Evolutionary conservation across 1,284 basidiomycete species (phyloP).

Genomic region (Paramarasmius palmivorus): DNA sequence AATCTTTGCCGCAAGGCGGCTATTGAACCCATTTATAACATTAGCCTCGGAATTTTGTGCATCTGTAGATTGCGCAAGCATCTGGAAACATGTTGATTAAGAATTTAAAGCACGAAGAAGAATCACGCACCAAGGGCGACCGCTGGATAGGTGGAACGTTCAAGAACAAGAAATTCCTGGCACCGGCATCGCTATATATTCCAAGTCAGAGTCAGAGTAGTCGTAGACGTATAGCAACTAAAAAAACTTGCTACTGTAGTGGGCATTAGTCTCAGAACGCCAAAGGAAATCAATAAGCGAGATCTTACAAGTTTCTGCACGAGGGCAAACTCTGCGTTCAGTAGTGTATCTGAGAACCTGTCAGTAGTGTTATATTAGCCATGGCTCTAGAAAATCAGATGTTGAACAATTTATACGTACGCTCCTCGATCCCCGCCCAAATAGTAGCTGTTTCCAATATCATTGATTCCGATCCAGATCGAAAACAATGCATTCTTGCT

Average conservation of each 20-base stretch:
- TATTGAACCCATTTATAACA: slow-evolving; percentile 54
- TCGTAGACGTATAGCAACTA: neutral
- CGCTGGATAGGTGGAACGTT: slow-evolving; percentile 59
- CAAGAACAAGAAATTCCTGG: slow-evolving; percentile 59
- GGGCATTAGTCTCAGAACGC: neutral
- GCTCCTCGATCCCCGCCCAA: slow-evolving; percentile 43
- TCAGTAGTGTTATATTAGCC: neutral
- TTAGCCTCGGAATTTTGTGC: slow-evolving; percentile 36
- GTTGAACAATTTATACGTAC: slow-evolving; percentile 31
- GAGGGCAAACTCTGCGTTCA: slow-evolving; percentile 53
- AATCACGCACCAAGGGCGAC: slow-evolving; percentile 45
- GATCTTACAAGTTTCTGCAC: slow-evolving; percentile 53
- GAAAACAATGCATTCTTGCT: slow-evolving; percentile 53
- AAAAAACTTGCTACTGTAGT: slow-evolving; percentile 11
- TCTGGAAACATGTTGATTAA: slow-evolving; percentile 32
- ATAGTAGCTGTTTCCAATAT: slow-evolving; percentile 56
- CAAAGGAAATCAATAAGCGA: neutral
- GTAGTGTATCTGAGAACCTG: slow-evolving; percentile 50
- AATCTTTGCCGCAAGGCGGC: slow-evolving; percentile 41
- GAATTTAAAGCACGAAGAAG: neutral
- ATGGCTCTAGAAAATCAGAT: neutral
- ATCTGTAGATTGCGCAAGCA: slow-evolving; percentile 43
- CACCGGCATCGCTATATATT: slow-evolving; percentile 37
- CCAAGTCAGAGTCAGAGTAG: neutral
- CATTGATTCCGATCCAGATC: slow-evolving; percentile 63